These are phyloP conservation scores for Stentor roeselii DNA, from an alignment of 73 alveolate species.

Conservation along the genomic window DNA sequence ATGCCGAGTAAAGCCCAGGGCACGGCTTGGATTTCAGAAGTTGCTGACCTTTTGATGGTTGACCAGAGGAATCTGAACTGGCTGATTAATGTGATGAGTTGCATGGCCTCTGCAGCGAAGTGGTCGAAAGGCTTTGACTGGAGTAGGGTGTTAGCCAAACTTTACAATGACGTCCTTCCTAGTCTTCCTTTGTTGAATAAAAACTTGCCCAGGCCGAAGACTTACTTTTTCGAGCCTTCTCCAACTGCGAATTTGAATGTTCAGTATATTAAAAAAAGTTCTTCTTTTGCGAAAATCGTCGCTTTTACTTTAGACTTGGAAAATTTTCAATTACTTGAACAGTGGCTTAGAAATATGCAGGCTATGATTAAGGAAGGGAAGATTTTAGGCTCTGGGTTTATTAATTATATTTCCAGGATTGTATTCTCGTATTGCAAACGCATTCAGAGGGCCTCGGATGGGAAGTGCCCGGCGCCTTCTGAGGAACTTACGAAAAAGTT, in stretches of 20 bases:
- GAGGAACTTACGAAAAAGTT: background rate
- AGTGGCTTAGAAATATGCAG: constrained; percentile 12
- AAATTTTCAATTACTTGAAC: background rate
- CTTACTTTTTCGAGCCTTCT: background rate
- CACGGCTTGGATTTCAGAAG: background rate
- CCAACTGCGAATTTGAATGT: background rate
- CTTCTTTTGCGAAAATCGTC: background rate
- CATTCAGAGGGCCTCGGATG: background rate
- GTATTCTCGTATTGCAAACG: background rate
- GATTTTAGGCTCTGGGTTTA: background rate
- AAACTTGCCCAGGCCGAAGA: constrained; percentile 1
- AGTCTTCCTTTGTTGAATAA: background rate
- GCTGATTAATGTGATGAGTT: background rate
- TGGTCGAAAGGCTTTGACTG: background rate
- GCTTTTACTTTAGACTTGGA: background rate
- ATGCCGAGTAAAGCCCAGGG: constrained; percentile 9
- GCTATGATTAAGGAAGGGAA: background rate
- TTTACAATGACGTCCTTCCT: background rate
- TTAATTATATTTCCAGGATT: background rate
- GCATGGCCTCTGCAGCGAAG: constrained; percentile 2
- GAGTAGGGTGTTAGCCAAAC: background rate
- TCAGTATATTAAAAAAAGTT: background rate
- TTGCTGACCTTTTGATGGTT: background rate
- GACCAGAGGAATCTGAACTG: background rate
- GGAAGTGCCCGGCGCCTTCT: background rate